Evolutionary conservation across 495 filamentous ascomycete genomes (phyloP), one percentile per base, ranked within the genome.

Genomic region (Jackrogersella multiformis): DNA sequence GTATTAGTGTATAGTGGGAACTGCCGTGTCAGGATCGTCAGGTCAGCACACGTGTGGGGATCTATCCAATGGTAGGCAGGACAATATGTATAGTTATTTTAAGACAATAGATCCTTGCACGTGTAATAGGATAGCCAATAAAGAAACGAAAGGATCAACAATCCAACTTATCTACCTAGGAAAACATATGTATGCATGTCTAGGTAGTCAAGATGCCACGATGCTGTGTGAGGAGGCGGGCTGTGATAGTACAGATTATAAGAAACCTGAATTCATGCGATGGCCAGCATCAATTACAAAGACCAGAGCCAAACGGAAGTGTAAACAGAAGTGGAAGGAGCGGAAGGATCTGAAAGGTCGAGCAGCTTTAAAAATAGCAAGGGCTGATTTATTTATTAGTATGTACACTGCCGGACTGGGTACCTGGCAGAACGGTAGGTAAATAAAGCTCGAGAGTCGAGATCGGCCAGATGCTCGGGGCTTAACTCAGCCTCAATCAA

Each of bases 401-500:
- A n/a, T n/a, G n/a, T n/a, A n/a, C n/a, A n/a, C n/a, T n/a, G n/a
- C n/a, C n/a, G n/a, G n/a, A n/a, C n/a, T n/a, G n/a, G n/a, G n/a
- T n/a, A n/a, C n/a, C n/a, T n/a, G n/a, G n/a, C n/a, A n/a, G n/a
- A n/a, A n/a, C n/a, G n/a, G n/a, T n/a, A n/a, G n/a, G n/a, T n/a
- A n/a, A n/a, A n/a, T n/a, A n/a, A n/a, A n/a, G 8, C 38, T 42
- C 20, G 57, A 56, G 20, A 7, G 39, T 45, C 28, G 4, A 61
- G 52, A 68, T 62, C 58, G 58, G 58, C 9, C 44, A 46, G 36
- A 53, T 68, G 20, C 57, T 63, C 59, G 53, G 65, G 39, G 53
- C 9, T 32, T 48, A 35, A 30, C 26, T 68, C 58, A 68, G 65
- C 65, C 65, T 63, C 65, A 63, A 62, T 46, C 42, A 26, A 5